Conservation (phyloP, 176 grass and related monocot genomes). For the Oryza punctata region DNA sequence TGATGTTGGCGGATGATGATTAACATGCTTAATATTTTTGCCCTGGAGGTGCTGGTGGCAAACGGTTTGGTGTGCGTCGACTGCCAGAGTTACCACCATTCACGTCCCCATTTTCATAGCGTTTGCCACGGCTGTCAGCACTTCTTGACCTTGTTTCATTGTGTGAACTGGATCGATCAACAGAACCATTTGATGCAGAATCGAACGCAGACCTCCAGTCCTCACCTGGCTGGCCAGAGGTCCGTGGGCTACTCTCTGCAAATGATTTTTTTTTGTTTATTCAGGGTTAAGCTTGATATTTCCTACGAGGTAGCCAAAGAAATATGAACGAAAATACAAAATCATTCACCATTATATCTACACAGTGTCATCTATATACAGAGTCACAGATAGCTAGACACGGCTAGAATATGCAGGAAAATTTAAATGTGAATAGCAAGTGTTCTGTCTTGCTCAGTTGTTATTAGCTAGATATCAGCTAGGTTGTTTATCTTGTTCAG, state of each 20-base stretch:
- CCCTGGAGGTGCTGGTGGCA: conserved; percentile 75
- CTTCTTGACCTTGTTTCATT: conserved; percentile 80
- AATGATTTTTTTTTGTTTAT: conserved; percentile 27
- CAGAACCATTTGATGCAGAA: conserved; percentile 65
- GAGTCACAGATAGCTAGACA: neutral
- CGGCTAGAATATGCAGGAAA: conserved; percentile 21
- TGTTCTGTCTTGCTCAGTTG: conserved; percentile 3
- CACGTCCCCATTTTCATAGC: conserved; percentile 74
- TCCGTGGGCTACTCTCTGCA: conserved; percentile 68
- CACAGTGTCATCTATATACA: neutral
- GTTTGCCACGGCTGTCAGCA: conserved; percentile 59
- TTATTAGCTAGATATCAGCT: neutral
- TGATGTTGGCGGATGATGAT: conserved; percentile 24
- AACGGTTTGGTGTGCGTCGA: conserved; percentile 76
- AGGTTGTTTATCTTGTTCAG: neutral
- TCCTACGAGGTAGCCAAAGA: conserved; percentile 22
- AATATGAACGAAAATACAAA: conserved; percentile 34
- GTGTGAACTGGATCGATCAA: conserved; percentile 47
- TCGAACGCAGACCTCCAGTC: conserved; percentile 94
- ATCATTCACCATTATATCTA: conserved; percentile 4
- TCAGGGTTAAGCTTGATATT: conserved; percentile 16
- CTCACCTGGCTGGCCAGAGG: conserved; percentile 61
- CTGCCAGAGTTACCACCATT: conserved; percentile 59
- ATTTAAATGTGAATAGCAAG: neutral
- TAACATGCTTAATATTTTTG: conserved; percentile 51